Evolutionary conservation across 73 alveolate species (phyloP).

Genomic region (Symbiodinium pilosum): DNA sequence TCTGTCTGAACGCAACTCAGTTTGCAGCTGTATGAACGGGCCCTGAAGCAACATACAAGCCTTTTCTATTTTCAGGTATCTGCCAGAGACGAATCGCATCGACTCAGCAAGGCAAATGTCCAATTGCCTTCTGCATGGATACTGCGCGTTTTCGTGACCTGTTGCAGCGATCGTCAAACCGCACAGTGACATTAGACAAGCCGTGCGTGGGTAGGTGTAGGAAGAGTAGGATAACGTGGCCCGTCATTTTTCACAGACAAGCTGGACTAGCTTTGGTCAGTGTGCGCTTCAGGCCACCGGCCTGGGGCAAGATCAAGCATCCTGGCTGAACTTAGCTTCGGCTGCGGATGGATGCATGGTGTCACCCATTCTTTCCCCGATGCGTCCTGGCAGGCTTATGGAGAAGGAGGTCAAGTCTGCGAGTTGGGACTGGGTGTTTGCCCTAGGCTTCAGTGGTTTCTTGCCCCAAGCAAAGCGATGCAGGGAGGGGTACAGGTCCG

Average conservation of each 20-base stretch:
- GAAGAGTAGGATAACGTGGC: no score
- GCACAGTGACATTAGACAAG: no score
- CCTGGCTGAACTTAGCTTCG: background rate
- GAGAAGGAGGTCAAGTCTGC: constrained; percentile 55
- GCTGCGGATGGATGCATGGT: background rate
- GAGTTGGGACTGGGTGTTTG: constrained; percentile 39
- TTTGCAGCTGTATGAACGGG: background rate
- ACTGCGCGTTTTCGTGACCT: background rate
- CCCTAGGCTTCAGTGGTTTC: background rate
- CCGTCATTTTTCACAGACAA: no score
- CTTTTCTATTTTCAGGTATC: constrained; percentile 13
- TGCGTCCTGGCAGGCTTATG: constrained; percentile 40
- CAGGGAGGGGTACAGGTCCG: no score
- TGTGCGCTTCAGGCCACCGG: constrained; percentile 68
- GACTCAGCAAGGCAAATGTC: constrained; percentile 41
- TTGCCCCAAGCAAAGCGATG: no score
- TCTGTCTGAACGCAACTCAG: no score
- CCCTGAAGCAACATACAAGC: background rate
- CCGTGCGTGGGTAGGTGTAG: no score
- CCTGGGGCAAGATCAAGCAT: constrained; percentile 89
- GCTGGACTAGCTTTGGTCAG: background rate
- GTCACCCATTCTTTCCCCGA: background rate
- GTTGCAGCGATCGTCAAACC: no score
- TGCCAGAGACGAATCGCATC: constrained; percentile 32
- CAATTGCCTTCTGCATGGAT: background rate